Base-by-base conservation (phyloP, 306 rosid genomes). In the Vicia sativa region DNA sequence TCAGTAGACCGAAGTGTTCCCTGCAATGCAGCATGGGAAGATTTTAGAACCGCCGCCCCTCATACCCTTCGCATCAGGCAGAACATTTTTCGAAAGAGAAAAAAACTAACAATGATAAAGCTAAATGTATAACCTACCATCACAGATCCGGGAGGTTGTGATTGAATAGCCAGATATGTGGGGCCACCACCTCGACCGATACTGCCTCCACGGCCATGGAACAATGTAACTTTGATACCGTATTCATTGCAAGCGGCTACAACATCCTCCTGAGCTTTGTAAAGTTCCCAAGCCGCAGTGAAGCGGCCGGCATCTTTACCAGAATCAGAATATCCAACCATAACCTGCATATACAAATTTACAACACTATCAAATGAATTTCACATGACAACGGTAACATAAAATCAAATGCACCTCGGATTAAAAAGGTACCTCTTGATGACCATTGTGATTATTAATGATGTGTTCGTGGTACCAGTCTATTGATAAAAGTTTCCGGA, bases 131-230 rank as follows among this genome's bases (percentile, higher is more conserved):
- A 57, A 64, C 89, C 71, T 78, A 92, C 98, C 98, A 87, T 92
- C 63, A 87, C 95, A 57, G 96, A 92, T 45, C 98, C 98, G 37
- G 98, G 98, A 13, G 96, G 98, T 45, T 92, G 98, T 63, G 98
- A 92, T 80, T 92, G 98, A 81, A 92, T 92, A 82, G 98, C 98
- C 62, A 92, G 75, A 83, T 92, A 86, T 8, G 95, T 92, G 7
- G 98, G 98, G 64, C 98, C 98, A 60, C 98, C 98, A 67, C 98
- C 98, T 59, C 98, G 98, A 54, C 96, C 98, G 41, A 92, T 81
- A 74, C 98, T 92, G 28, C 98, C 96, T 34, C 98, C 98, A 68
- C 96, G 96, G 67, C 98, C 96, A 61, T 92, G 98, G 70, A 92
- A 89, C 63, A 92, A 80, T 38, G 96, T 92, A 75, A 92, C 82